Conservation (phyloP, 2,329 filamentous ascomycete species). For the Talaromyces verruculosus region DNA sequence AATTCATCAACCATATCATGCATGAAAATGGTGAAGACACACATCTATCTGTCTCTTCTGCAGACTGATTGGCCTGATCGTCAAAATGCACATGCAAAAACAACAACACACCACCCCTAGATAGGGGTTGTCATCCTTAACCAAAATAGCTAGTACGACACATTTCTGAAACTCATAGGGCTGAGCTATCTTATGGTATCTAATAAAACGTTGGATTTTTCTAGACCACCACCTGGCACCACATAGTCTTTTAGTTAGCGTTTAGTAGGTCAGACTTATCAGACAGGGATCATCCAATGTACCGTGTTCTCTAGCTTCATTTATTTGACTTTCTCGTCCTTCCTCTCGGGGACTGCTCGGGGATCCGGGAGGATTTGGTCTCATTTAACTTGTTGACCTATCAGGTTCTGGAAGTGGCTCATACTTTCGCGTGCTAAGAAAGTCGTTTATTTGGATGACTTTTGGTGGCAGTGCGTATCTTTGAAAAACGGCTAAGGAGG, state of each 20-base stretch:
- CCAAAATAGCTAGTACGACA: not conserved
- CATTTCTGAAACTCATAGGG: constrained; percentile 9
- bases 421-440: not conserved
- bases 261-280: not conserved
- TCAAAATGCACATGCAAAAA: not conserved
- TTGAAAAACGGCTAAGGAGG: not conserved
- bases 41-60: not conserved
- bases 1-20: not conserved
- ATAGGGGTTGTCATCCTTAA: not conserved
- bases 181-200: not conserved
- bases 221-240: not conserved
- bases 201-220: not conserved
- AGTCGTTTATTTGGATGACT: not conserved
- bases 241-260: not conserved
- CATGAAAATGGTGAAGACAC: not conserved
- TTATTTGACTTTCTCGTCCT: not conserved
- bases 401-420: not conserved
- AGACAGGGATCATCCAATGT: not conserved
- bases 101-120: not conserved
- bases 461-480: not conserved
- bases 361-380: not conserved
- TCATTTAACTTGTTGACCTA: not conserved
- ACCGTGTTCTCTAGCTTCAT: not conserved
- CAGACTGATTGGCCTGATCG: not conserved
- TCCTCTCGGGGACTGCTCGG: not conserved